These are phyloP conservation scores for Alternaria ethzedia DNA, from an alignment of 2,329 filamentous ascomycete species.

Conservation along the genomic window DNA sequence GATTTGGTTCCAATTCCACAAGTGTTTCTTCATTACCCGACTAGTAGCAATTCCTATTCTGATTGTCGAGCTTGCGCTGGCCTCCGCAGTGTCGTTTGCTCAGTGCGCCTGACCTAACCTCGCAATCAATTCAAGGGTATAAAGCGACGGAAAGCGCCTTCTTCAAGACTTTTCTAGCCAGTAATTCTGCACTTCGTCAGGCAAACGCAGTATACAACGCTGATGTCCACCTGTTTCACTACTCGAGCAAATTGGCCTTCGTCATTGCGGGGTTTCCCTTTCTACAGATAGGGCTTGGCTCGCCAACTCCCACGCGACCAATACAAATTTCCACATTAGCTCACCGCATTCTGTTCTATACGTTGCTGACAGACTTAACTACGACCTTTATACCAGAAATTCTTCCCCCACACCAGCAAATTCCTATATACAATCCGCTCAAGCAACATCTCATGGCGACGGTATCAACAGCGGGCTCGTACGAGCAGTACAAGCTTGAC, in stretches of 20 bases:
- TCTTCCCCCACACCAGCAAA: neutral
- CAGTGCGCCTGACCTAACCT: neutral
- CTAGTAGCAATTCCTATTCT: neutral
- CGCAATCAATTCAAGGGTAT: neutral
- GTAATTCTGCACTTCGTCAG: neutral
- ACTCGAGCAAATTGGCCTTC: neutral
- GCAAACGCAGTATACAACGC: neutral
- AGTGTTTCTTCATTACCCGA: neutral
- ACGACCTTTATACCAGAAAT: neutral
- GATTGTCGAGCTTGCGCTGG: neutral
- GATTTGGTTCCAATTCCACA: neutral
- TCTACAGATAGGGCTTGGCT: neutral
- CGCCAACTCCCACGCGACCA: neutral
- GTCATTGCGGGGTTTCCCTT: neutral
- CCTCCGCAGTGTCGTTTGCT: neutral
- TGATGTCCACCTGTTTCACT: neutral
- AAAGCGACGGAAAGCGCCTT: neutral
- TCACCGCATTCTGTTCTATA: neutral
- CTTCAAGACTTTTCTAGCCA: neutral
- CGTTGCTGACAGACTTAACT: neutral
- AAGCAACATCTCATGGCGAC: neutral
- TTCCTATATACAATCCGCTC: neutral
- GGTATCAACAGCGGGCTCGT: neutral
- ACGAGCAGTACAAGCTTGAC: conserved; percentile 1
- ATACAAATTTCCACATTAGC: neutral